phyloP scores from a whole-genome alignment of 495 filamentous ascomycete species.

The Rostrohypoxylon terebratum region DNA sequence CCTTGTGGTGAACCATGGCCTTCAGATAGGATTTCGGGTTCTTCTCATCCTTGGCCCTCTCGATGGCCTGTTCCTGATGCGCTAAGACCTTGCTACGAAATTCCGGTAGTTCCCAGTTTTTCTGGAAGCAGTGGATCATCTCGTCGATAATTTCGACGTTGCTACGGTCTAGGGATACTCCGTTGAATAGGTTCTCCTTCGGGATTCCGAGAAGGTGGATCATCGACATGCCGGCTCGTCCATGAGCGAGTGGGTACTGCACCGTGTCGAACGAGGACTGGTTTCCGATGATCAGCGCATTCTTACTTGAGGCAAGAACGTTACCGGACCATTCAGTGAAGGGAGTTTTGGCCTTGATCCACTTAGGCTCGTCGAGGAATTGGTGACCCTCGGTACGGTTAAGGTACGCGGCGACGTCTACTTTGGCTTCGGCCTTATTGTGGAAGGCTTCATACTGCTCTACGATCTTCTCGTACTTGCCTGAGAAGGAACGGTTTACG shows the following conservation, averaged over 20 bases:
- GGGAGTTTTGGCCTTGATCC: constrained; percentile 24
- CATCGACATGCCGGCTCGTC: constrained; percentile 48
- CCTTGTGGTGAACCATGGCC: constrained; percentile 10
- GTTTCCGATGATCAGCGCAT: constrained; percentile 50
- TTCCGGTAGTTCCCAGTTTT: neutral
- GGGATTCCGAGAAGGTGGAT: constrained; percentile 51
- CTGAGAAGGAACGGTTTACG: constrained; percentile 21
- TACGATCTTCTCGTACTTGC: constrained; percentile 18
- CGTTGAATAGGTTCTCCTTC: constrained; percentile 49
- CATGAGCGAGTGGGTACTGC: constrained; percentile 44
- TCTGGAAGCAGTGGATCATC: constrained; percentile 45
- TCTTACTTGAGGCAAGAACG: constrained; percentile 34
- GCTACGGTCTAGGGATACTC: constrained; percentile 40
- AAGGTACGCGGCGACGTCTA: constrained; percentile 26
- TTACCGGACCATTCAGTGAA: constrained; percentile 21
- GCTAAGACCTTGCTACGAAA: constrained; percentile 11
- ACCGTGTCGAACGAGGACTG: constrained; percentile 44
- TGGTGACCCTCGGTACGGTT: constrained; percentile 4
- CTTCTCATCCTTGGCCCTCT: neutral
- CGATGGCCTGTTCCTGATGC: constrained; percentile 18
- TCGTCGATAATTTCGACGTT: constrained; percentile 43
- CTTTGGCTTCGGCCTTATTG: neutral
- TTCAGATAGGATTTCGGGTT: neutral
- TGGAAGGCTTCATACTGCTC: constrained; percentile 19
- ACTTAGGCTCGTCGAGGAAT: constrained; percentile 17